Conservation (phyloP, 768 basidiomycete species). For the Dendrothele bispora region DNA sequence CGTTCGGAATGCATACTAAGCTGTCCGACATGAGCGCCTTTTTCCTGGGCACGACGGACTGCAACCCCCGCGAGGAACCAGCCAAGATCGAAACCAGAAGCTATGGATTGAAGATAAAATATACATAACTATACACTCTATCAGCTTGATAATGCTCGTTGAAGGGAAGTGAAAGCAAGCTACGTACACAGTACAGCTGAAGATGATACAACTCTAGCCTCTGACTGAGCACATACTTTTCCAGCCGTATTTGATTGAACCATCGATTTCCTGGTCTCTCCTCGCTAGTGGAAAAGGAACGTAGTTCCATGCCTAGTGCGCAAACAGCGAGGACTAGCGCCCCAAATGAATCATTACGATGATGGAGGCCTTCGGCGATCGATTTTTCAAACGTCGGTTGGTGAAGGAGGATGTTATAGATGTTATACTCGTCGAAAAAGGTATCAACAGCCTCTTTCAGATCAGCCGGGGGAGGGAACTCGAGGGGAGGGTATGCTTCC, state of each 20-base stretch:
- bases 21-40: constrained; percentile 45
- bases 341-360: constrained; percentile 51
- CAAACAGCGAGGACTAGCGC: constrained; percentile 67
- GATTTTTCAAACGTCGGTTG: constrained; percentile 62
- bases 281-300: constrained; percentile 57
- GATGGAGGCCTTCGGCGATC: constrained; percentile 48
- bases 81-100: constrained; percentile 58
- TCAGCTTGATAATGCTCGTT: background rate
- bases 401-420: constrained; percentile 70
- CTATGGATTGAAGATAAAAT: constrained; percentile 50
- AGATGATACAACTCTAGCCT: constrained; percentile 74
- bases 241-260: constrained; percentile 67
- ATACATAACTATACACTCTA: constrained; percentile 46
- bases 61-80: constrained; percentile 69
- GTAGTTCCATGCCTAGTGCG: constrained; percentile 60
- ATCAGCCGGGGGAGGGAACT: constrained; percentile 54
- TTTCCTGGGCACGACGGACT: constrained; percentile 50
- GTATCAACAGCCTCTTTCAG: constrained; percentile 51
- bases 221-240: constrained; percentile 59
- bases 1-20: constrained; percentile 15
- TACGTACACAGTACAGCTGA: constrained; percentile 62
- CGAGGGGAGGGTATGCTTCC: constrained; percentile 24
- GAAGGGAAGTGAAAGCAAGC: constrained; percentile 4
- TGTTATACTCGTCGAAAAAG: constrained; percentile 62
- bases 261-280: constrained; percentile 61